Evolutionary conservation across 768 basidiomycete genomes (phyloP), one percentile per base, ranked within the genome.

Genomic region (Russula brevipes): DNA sequence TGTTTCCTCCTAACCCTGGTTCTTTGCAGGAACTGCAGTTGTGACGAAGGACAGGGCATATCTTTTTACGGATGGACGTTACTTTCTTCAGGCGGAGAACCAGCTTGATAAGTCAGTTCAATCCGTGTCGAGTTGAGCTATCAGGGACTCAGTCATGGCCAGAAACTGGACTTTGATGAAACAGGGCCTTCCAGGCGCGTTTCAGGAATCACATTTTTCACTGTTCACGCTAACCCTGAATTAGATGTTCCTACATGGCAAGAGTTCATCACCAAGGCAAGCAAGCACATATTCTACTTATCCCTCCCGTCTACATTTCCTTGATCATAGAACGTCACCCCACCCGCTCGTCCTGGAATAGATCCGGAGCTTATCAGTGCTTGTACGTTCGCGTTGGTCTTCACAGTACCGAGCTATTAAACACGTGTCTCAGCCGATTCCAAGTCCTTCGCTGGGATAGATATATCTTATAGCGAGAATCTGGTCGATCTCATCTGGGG

Each of bases 91-190:
- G 75, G 97, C 97, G 0, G 84, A 82, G 64, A 83, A 94, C 66
- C 92, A 99, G 74, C 77, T 99, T 67, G 93, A 95, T 73, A 65
- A 81, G 92, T 91, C 68, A 72, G 85, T 69, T 14, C 5, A 7
- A 33, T 33, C n/a, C 4, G 14, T 52, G 24, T 36, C 50, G 24
- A 17, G 63, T 38, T 41, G 11, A 53, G 39, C 4, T 31, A 30
- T 31, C 46, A 19, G 54, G 56, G 14, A 35, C 30, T 46, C 49
- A 44, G 36, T 17, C n/a, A 2, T 38, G 11, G 54, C 12, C 68
- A 90, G 87, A 53, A 94, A 94, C 65, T 99, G 96, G 96, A 88
- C 80, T 0, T 75, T 98, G 72, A 94, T 96, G 91, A 94, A 92
- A 72, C 86, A 91, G 68, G 97, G 96, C 5, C 73, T 92, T 17